Conservation (phyloP, 2,329 filamentous ascomycete genomes). For the Bretziella fagacearum region DNA sequence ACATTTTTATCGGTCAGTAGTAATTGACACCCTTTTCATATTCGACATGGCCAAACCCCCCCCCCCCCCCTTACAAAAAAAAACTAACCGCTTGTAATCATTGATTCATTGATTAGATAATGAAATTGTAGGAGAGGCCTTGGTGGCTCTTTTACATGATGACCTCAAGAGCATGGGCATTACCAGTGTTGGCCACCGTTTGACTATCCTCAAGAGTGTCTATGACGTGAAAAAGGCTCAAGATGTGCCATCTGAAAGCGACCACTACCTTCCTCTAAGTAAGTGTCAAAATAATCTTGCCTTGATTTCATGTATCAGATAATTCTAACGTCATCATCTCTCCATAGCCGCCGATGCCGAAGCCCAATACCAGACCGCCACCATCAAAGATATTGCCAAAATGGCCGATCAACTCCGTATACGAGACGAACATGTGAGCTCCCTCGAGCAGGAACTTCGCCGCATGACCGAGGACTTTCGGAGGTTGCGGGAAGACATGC, state of each 20-base stretch:
- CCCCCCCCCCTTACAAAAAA: too few relatives aligned
- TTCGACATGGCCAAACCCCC: background rate
- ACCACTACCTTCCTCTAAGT: constrained; percentile 90
- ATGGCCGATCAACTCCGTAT: constrained; percentile 78
- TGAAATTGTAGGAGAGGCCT: constrained; percentile 79
- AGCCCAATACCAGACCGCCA: constrained; percentile 69
- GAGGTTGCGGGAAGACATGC: constrained; percentile 73
- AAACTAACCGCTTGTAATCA: background rate
- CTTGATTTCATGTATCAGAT: constrained; percentile 6
- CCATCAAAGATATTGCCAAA: constrained; percentile 80
- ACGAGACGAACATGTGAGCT: constrained; percentile 75
- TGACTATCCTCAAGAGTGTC: constrained; percentile 88
- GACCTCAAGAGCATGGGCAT: constrained; percentile 94
- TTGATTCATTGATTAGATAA: constrained; percentile 45
- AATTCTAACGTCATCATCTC: constrained; percentile 12
- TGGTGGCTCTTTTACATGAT: constrained; percentile 76
- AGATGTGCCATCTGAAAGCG: constrained; percentile 75
- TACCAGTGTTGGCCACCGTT: constrained; percentile 75
- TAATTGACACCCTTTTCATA: background rate
- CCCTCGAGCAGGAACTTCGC: constrained; percentile 68
- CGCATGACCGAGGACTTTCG: constrained; percentile 77
- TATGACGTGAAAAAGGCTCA: constrained; percentile 94
- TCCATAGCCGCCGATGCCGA: constrained; percentile 69
- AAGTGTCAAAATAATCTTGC: constrained; percentile 25
- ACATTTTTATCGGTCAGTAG: constrained; percentile 61